Conservation (phyloP, 495 filamentous ascomycete genomes). For the Bacidia gigantensis region DNA sequence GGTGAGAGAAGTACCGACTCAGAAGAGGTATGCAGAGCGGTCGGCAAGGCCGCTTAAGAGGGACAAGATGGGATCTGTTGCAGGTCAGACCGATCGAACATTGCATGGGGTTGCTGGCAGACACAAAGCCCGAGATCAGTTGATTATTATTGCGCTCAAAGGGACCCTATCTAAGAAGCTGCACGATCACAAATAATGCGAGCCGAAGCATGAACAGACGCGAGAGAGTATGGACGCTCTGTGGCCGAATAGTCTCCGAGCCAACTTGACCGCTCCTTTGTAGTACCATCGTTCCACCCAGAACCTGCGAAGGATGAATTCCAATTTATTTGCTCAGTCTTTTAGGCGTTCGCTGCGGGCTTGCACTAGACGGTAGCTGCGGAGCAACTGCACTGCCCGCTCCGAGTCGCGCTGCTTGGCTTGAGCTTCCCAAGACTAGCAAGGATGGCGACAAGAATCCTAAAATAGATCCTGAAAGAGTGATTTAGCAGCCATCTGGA, state of each 20-base stretch:
- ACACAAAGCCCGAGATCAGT: background rate
- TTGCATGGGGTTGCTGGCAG: background rate
- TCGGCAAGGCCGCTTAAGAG: background rate
- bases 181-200: background rate
- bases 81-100: background rate
- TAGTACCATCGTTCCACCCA: background rate
- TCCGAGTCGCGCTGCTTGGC: slow-evolving; percentile 5
- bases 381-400: slow-evolving; percentile 4
- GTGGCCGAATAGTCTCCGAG: slow-evolving; percentile 4
- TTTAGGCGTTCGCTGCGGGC: background rate
- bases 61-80: background rate
- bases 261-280: slow-evolving; percentile 3
- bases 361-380: background rate
- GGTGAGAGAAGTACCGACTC: background rate
- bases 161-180: background rate
- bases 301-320: background rate
- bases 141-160: background rate
- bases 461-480: slow-evolving; percentile 1
- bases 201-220: too few species aligned
- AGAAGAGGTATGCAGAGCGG: background rate
- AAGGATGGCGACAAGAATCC: background rate
- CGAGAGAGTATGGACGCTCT: background rate
- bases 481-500: background rate
- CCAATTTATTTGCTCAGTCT: background rate
- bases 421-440: background rate